phyloP scores from a whole-genome alignment of 257 asterid species.

The Nicotiana benthamiana region DNA sequence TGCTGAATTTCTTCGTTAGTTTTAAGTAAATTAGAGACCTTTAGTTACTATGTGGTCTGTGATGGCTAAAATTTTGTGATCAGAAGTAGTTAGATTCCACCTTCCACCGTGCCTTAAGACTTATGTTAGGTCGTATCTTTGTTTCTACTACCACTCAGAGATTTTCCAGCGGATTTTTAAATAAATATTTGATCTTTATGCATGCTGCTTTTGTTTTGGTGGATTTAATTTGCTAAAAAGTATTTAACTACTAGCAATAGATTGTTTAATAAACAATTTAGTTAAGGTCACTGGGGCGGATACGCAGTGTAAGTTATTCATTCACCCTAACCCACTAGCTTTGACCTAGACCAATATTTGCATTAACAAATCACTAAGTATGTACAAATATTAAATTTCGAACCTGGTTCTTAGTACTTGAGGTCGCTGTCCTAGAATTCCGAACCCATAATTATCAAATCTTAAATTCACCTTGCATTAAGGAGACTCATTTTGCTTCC shows the following conservation, averaged over 20 bases:
- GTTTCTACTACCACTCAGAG: constrained; percentile 10
- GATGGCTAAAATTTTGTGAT: constrained; percentile 6
- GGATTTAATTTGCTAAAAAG: background rate
- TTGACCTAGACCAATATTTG: too few relatives aligned
- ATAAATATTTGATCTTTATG: constrained; percentile 26
- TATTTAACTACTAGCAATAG: background rate
- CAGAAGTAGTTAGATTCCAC: constrained; percentile 15
- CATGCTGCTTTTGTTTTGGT: background rate
- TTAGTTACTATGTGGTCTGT: constrained; percentile 9
- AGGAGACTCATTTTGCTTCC: background rate
- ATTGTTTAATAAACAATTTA: background rate
- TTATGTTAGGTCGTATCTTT: constrained; percentile 6
- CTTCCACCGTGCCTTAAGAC: constrained; percentile 1
- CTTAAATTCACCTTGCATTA: background rate
- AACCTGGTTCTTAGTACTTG: too few relatives aligned
- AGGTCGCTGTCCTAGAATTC: too few relatives aligned
- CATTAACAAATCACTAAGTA: too few relatives aligned
- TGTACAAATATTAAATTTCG: too few relatives aligned
- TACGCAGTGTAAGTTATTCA: too few relatives aligned
- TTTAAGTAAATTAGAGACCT: constrained; percentile 7
- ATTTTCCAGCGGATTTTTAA: constrained; percentile 5
- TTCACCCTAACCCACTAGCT: too few relatives aligned
- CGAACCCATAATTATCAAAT: too few relatives aligned
- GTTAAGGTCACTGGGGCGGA: background rate
- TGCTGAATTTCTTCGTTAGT: constrained; percentile 6